phyloP scores from a whole-genome alignment of 2,329 filamentous ascomycete genomes.

The Alternaria ventricosa region DNA sequence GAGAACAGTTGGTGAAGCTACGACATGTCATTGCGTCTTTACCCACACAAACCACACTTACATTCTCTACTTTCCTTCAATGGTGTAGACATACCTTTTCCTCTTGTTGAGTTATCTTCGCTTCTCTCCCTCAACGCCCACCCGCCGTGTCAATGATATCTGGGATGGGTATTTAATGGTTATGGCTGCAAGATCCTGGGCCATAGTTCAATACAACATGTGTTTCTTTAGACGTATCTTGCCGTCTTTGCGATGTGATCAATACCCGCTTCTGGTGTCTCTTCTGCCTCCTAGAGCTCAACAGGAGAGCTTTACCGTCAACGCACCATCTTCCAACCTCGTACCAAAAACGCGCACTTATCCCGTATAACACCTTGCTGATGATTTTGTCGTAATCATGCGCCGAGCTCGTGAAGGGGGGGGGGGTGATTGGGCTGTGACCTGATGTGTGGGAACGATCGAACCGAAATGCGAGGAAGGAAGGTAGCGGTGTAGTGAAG shows the following conservation, averaged over 20 bases:
- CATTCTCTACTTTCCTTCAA: slow-evolving; percentile 7
- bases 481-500: background rate
- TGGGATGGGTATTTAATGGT: background rate
- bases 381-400: background rate
- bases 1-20: background rate
- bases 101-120: background rate
- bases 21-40: background rate
- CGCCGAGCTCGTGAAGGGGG: background rate
- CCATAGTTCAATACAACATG: background rate
- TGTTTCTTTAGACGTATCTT: background rate
- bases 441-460: background rate
- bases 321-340: background rate
- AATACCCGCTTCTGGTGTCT: no score
- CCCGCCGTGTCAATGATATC: background rate
- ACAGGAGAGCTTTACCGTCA: background rate
- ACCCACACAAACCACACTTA: background rate
- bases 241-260: no score
- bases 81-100: background rate
- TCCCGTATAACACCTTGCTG: background rate
- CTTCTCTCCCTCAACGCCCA: background rate
- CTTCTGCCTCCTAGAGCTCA: background rate
- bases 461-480: background rate
- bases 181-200: background rate
- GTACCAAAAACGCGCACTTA: background rate
- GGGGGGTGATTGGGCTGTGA: background rate